phyloP scores from a whole-genome alignment of 2,329 filamentous ascomycete species.

The Colletotrichum plurivorum region DNA sequence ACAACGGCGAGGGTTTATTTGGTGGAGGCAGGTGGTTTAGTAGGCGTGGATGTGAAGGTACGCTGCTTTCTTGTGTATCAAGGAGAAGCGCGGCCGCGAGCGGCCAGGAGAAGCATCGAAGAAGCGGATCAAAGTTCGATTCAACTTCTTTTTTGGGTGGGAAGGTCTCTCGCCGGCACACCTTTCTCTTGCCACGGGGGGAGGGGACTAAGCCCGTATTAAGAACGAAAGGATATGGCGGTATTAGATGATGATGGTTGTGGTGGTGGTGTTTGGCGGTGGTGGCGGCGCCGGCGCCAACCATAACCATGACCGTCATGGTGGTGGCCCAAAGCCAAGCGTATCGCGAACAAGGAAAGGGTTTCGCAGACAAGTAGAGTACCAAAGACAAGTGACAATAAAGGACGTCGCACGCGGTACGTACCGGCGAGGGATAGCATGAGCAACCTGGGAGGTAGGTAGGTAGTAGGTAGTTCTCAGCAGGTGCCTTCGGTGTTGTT shows the following conservation, averaged over 20 bases:
- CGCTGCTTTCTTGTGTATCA: neutral
- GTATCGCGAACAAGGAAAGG: slow-evolving; percentile 22
- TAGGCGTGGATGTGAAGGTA: neutral
- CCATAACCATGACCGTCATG: slow-evolving; percentile 12
- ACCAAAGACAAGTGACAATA: neutral
- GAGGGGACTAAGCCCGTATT: slow-evolving; percentile 22
- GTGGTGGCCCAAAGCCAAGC: slow-evolving; percentile 6
- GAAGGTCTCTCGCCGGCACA: neutral
- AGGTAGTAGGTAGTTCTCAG: too few relatives aligned
- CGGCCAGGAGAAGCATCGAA: slow-evolving; percentile 22
- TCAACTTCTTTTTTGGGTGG: slow-evolving; percentile 5
- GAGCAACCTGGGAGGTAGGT: neutral
- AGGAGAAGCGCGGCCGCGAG: slow-evolving; percentile 19
- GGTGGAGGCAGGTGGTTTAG: slow-evolving; percentile 4
- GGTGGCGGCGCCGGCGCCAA: slow-evolving; percentile 3
- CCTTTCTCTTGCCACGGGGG: slow-evolving; percentile 3
- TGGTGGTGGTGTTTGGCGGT: slow-evolving; percentile 19
- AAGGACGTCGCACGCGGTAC: slow-evolving; percentile 13
- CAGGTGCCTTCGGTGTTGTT: too few relatives aligned
- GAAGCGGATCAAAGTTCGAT: slow-evolving; percentile 26
- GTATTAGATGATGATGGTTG: slow-evolving; percentile 15
- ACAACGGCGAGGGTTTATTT: slow-evolving; percentile 36
- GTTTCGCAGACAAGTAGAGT: neutral
- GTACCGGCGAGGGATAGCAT: slow-evolving; percentile 16
- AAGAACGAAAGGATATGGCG: slow-evolving; percentile 26